These are phyloP conservation scores for Nemania bipapillata DNA, from an alignment of 2,329 filamentous ascomycete species.

Conservation along the genomic window DNA sequence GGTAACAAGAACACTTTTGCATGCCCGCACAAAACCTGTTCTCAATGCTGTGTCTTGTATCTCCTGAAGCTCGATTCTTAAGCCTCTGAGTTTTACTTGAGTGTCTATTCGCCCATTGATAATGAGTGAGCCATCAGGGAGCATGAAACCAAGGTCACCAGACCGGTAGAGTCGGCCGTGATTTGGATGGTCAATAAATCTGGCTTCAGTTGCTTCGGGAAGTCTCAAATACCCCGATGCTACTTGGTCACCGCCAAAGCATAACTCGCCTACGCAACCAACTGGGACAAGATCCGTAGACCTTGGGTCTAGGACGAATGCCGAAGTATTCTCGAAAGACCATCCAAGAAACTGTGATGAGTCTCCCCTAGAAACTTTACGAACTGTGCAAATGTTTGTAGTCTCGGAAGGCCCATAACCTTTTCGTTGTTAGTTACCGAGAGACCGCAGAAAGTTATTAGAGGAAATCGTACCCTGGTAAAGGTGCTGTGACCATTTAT, in stretches of 20 bases:
- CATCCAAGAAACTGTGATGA: conserved; percentile 79
- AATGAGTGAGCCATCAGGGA: conserved; percentile 78
- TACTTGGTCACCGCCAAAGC: conserved; percentile 86
- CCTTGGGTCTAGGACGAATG: conserved; percentile 67
- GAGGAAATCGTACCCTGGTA: conserved; percentile 69
- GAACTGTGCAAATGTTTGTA: conserved; percentile 86
- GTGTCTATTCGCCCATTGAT: conserved; percentile 80
- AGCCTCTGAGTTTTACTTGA: conserved; percentile 83
- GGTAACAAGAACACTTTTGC: conserved; percentile 69
- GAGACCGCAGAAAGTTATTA: not conserved
- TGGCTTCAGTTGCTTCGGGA: conserved; percentile 69
- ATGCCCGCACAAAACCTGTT: conserved; percentile 66
- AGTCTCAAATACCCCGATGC: conserved; percentile 75
- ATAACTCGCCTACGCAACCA: conserved; percentile 83
- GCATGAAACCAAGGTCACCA: conserved; percentile 82
- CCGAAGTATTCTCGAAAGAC: conserved; percentile 79
- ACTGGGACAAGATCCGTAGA: conserved; percentile 67
- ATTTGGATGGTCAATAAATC: conserved; percentile 74
- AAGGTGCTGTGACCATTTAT: conserved; percentile 74
- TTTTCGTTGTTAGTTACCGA: conserved; percentile 38
- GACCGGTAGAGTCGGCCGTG: conserved; percentile 83
- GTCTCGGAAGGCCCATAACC: conserved; percentile 86
- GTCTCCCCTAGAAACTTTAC: conserved; percentile 67
- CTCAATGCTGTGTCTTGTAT: conserved; percentile 72
- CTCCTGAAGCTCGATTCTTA: conserved; percentile 81